Percentiles rank a stretch among this genome's conserved stretches.
These are phyloP conservation scores for Phytophthora sp. DNA, from an alignment of 352 stramenopile genomes.

Conservation along the genomic window DNA sequence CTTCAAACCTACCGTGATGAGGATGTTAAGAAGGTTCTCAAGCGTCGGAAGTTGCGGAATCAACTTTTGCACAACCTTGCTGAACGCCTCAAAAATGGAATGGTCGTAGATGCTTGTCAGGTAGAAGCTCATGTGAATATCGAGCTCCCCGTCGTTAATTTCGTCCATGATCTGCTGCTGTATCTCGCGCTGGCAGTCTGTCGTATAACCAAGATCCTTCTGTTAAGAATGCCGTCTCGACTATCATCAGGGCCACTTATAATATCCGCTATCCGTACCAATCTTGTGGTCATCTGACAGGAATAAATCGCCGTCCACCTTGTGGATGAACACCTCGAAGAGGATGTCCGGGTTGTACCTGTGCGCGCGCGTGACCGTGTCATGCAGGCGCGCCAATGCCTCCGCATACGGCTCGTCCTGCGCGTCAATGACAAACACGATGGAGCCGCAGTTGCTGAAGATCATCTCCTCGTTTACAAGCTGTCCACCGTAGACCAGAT, in stretches of 20 bases:
- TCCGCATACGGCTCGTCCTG: conserved; percentile 94
- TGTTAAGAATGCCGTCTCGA: not conserved
- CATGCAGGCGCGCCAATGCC: conserved; percentile 85
- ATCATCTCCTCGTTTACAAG: conserved; percentile 93
- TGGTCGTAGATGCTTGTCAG: conserved; percentile 94
- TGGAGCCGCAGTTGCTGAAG: conserved; percentile 90
- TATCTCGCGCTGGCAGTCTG: conserved; percentile 96
- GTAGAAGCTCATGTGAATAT: conserved; percentile 95
- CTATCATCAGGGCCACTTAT: not conserved
- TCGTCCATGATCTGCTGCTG: conserved; percentile 98
- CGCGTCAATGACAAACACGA: conserved; percentile 98
- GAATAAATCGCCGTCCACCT: conserved; percentile 98
- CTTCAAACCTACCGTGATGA: conserved; percentile 91
- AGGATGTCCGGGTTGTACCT: conserved; percentile 95
- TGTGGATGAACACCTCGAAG: conserved; percentile 99
- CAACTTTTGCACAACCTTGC: conserved; percentile 97
- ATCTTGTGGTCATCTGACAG: conserved; percentile 99
- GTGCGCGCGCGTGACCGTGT: conserved; percentile 88
- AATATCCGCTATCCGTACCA: conserved; percentile 41
- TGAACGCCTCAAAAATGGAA: conserved; percentile 98
- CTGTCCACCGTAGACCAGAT: conserved; percentile 88
- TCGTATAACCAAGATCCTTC: not conserved
- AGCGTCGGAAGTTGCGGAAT: conserved; percentile 97
- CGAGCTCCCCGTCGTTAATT: conserved; percentile 93
- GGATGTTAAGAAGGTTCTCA: conserved; percentile 98